These are phyloP conservation scores for Penicillium pancosmium DNA, from an alignment of 495 filamentous ascomycete genomes.

Conservation along the genomic window DNA sequence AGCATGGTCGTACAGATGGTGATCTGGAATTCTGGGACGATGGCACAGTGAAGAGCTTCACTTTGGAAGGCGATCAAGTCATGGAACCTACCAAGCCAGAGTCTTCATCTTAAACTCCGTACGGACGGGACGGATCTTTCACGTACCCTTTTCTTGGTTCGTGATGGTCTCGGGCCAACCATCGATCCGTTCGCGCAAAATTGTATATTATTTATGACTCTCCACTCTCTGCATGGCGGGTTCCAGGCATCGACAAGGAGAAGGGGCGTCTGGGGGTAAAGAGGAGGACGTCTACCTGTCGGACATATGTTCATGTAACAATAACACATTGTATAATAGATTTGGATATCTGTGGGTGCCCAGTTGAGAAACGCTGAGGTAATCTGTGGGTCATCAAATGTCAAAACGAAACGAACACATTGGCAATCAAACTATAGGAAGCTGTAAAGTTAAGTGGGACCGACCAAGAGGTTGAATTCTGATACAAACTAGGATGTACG, in stretches of 20 bases:
- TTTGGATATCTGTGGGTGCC: background rate
- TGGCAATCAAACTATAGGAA: too few species aligned
- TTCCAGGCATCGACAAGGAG: slow-evolving; percentile 27
- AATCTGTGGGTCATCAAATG: too few species aligned
- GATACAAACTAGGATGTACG: too few species aligned
- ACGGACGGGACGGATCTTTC: too few species aligned
- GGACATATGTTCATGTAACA: slow-evolving; percentile 13
- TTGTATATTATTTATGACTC: slow-evolving; percentile 22
- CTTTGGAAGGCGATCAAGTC: slow-evolving; percentile 13
- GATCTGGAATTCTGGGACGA: slow-evolving; percentile 74
- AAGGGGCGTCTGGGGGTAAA: slow-evolving; percentile 9
- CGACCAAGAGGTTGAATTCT: too few species aligned
- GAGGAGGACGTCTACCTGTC: slow-evolving; percentile 11
- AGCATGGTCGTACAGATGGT: slow-evolving; percentile 46
- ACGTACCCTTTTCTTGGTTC: background rate
- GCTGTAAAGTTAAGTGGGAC: too few species aligned
- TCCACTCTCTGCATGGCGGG: slow-evolving; percentile 36
- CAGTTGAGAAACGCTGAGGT: background rate
- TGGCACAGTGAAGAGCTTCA: slow-evolving; percentile 41
- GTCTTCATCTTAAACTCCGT: background rate
- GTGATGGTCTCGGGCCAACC: background rate
- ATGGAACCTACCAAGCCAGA: slow-evolving; percentile 9
- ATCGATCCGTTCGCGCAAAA: background rate
- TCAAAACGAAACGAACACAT: too few species aligned
- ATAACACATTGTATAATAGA: slow-evolving; percentile 17